Evolutionary conservation across 768 basidiomycete species (phyloP).

Genomic region (Leucocoprinus sp.): DNA sequence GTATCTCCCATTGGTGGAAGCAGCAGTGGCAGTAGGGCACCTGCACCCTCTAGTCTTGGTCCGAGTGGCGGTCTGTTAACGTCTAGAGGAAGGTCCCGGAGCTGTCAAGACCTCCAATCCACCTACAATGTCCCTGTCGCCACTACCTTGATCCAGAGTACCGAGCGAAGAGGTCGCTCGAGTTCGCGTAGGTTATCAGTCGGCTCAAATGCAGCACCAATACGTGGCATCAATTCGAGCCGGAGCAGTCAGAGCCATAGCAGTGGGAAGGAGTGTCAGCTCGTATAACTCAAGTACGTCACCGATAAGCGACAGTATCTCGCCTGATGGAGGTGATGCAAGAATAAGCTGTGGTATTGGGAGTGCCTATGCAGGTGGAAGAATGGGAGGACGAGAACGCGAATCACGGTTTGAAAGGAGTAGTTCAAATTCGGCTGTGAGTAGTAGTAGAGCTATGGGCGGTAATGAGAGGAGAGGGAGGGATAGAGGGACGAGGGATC

Average conservation of each 20-base stretch:
- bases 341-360: slow-evolving; percentile 16
- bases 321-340: slow-evolving; percentile 25
- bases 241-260: slow-evolving; percentile 12
- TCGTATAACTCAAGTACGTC: slow-evolving; percentile 41
- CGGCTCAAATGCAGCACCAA: slow-evolving; percentile 8
- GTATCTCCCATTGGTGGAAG: slow-evolving; percentile 1
- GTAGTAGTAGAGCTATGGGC: slow-evolving; percentile 20
- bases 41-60: background rate
- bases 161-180: slow-evolving; percentile 10
- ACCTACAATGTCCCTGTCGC: background rate
- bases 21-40: background rate
- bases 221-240: slow-evolving; percentile 8
- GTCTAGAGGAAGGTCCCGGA: slow-evolving; percentile 5
- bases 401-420: slow-evolving; percentile 18
- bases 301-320: slow-evolving; percentile 25
- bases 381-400: slow-evolving; percentile 24
- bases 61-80: background rate
- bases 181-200: slow-evolving; percentile 2
- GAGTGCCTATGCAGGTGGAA: slow-evolving; percentile 23
- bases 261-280: slow-evolving; percentile 16
- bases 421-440: slow-evolving; percentile 17
- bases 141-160: background rate
- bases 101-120: slow-evolving; percentile 6
- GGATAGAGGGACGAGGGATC: slow-evolving; percentile 26
- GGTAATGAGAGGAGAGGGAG: slow-evolving; percentile 28